These are phyloP conservation scores for Cercospora sp. DNA, from an alignment of 2,329 filamentous ascomycete genomes.

Conservation along the genomic window DNA sequence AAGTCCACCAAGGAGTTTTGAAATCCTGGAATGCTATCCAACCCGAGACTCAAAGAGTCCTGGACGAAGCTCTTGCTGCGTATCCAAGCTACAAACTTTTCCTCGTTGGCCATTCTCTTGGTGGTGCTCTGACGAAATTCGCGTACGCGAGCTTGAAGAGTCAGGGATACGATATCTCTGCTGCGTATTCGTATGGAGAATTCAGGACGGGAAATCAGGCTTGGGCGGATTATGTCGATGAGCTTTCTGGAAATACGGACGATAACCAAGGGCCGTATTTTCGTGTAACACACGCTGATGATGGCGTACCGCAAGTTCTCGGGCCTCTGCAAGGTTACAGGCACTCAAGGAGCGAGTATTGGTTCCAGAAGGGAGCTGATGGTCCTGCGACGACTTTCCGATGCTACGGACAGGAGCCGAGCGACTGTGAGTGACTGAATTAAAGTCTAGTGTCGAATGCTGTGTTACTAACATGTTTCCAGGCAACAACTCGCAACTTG, in stretches of 20 bases:
- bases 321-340: not conserved
- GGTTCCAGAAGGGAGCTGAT: slow-evolving; percentile 16
- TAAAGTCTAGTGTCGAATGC: not conserved
- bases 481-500: slow-evolving; percentile 19
- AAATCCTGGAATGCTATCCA: slow-evolving; percentile 13
- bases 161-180: slow-evolving; percentile 5
- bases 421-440: slow-evolving; percentile 1
- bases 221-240: slow-evolving; percentile 10
- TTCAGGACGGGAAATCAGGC: slow-evolving; percentile 16
- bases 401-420: slow-evolving; percentile 10
- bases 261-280: slow-evolving; percentile 10
- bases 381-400: not conserved
- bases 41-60: slow-evolving; percentile 1
- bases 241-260: slow-evolving; percentile 4
- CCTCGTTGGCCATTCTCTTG: slow-evolving; percentile 15
- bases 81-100: slow-evolving; percentile 15
- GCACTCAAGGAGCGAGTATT: slow-evolving; percentile 15
- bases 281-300: slow-evolving; percentile 18
- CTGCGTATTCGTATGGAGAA: slow-evolving; percentile 16
- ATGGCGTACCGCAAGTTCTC: slow-evolving; percentile 12
- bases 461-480: not conserved
- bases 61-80: not conserved
- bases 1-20: slow-evolving; percentile 16
- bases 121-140: slow-evolving; percentile 13
- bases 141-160: slow-evolving; percentile 13